Percentiles rank a stretch among this genome's conserved stretches.
phyloP scores from a whole-genome alignment of 306 rosid genomes.

The Prinsepia uniflora region DNA sequence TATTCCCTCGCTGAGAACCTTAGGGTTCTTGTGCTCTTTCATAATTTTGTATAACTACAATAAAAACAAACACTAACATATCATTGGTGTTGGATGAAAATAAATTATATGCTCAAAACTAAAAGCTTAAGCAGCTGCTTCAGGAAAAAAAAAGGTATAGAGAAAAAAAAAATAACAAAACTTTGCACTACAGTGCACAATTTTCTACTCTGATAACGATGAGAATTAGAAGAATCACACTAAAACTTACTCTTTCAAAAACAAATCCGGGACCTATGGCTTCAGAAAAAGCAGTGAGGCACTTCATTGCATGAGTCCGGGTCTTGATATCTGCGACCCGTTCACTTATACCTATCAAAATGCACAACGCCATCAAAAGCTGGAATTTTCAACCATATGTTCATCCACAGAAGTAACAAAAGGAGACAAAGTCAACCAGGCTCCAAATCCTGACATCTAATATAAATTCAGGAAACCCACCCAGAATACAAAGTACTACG shows the following conservation, averaged over 20 bases:
- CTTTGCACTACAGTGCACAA: neutral
- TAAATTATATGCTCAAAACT: conserved; percentile 11
- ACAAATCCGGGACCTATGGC: conserved; percentile 97
- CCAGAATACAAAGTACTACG: conserved; percentile 79
- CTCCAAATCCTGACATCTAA: neutral
- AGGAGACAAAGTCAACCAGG: neutral
- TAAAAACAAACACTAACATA: conserved; percentile 2
- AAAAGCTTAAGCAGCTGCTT: neutral
- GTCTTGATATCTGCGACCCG: conserved; percentile 99
- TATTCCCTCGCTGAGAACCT: conserved; percentile 96
- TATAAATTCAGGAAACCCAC: conserved; percentile 42
- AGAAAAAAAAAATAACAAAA: neutral
- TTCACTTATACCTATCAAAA: conserved; percentile 72
- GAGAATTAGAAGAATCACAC: neutral
- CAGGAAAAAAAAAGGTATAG: neutral
- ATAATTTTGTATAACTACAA: conserved; percentile 80
- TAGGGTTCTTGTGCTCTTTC: conserved; percentile 99
- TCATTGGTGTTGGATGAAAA: conserved; percentile 5
- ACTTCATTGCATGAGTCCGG: conserved; percentile 83
- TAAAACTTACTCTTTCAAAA: conserved; percentile 82
- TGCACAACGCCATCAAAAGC: conserved; percentile 8
- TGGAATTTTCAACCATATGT: neutral
- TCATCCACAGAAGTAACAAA: conserved; percentile 15
- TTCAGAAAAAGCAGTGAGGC: conserved; percentile 84
- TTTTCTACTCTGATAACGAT: neutral